Evolutionary conservation across 352 stramenopile species (phyloP).

Genomic region (Globisporangium polare): DNA sequence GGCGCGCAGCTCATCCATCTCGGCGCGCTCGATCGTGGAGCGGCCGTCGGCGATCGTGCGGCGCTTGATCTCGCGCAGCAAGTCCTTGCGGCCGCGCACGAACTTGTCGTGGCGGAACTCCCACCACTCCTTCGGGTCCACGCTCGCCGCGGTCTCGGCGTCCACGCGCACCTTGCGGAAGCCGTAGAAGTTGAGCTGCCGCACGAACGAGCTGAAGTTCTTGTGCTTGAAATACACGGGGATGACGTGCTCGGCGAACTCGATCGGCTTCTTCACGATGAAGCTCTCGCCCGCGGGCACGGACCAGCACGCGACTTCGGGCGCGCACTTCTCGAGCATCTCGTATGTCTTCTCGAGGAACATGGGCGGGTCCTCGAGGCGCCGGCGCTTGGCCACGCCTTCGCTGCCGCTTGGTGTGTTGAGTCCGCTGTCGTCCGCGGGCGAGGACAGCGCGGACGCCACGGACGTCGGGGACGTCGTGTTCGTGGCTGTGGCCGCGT

Average conservation of each 20-base stretch:
- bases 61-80: constrained; percentile 77
- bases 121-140: constrained; percentile 69
- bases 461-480: constrained; percentile 25
- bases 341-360: constrained; percentile 92
- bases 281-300: constrained; percentile 71
- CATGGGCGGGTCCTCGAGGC: constrained; percentile 46
- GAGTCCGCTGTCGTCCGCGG: constrained; percentile 27
- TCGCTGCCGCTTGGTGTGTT: constrained; percentile 29
- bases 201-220: constrained; percentile 91
- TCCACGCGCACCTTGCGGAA: constrained; percentile 83
- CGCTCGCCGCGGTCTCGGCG: constrained; percentile 24
- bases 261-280: constrained; percentile 83
- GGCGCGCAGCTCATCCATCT: constrained; percentile 66
- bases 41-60: constrained; percentile 25
- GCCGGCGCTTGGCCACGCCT: constrained; percentile 26
- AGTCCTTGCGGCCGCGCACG: constrained; percentile 49
- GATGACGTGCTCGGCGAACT: constrained; percentile 86
- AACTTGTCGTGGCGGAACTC: constrained; percentile 89
- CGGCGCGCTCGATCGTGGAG: constrained; percentile 44
- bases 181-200: constrained; percentile 92
- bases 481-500: constrained; percentile 18
- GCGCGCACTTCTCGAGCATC: constrained; percentile 80
- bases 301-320: constrained; percentile 75
- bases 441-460: constrained; percentile 30
- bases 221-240: constrained; percentile 91